These are phyloP conservation scores for Tetrahymena malaccensis DNA, from an alignment of 73 alveolate genomes.

Conservation along the genomic window DNA sequence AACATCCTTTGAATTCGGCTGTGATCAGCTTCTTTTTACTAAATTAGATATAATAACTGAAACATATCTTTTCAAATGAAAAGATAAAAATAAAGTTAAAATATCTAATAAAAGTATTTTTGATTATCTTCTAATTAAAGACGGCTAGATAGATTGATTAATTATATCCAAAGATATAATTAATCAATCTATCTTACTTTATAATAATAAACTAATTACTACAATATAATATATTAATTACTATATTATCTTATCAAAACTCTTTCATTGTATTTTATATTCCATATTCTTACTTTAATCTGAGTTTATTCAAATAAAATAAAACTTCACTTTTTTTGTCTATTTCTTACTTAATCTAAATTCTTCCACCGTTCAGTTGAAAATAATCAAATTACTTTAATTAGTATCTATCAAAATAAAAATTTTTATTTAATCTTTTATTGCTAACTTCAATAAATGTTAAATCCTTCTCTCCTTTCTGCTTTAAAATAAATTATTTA, in stretches of 20 bases:
- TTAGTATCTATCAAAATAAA: too few relatives aligned
- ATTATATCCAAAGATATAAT: background rate
- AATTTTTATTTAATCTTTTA: background rate
- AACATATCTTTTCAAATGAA: background rate
- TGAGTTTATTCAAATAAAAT: background rate
- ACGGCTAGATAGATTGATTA: background rate
- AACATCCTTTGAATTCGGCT: conserved; percentile 44
- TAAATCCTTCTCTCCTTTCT: too few relatives aligned
- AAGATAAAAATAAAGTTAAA: background rate
- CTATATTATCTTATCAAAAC: background rate
- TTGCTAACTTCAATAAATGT: too few relatives aligned
- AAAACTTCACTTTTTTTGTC: background rate
- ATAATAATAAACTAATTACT: background rate
- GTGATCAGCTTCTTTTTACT: background rate
- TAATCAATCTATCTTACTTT: background rate
- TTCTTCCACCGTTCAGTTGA: background rate
- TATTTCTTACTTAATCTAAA: background rate
- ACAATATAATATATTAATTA: background rate
- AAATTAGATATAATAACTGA: background rate
- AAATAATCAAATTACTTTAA: too few relatives aligned
- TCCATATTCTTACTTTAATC: background rate
- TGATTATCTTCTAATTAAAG: background rate
- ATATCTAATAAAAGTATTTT: background rate
- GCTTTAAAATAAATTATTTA: too few relatives aligned
- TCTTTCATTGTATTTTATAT: background rate